phyloP scores from a whole-genome alignment of 2,329 filamentous ascomycete genomes.

The Pleurostoma richardsiae region DNA sequence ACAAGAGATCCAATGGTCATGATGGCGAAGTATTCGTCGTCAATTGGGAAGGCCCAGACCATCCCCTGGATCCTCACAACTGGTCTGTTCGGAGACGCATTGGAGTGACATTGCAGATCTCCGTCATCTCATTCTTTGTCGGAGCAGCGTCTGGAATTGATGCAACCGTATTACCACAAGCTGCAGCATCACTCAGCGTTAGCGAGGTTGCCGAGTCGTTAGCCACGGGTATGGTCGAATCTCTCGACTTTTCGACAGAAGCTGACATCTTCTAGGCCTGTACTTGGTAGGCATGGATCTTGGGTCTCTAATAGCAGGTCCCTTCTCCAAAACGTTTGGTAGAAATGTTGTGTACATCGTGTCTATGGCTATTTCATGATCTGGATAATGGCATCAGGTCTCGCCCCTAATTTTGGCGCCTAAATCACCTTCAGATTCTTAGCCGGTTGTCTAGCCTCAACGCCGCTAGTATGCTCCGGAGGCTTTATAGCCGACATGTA shows the following conservation, averaged over 20 bases:
- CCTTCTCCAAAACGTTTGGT: slow-evolving; percentile 31
- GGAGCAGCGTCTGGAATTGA: slow-evolving; percentile 48
- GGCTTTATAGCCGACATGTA: slow-evolving; percentile 36
- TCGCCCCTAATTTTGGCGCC: slow-evolving; percentile 34
- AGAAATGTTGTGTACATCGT: slow-evolving; percentile 32
- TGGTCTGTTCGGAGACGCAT: slow-evolving; percentile 25
- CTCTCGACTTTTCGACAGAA: too few species aligned
- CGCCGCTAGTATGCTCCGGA: slow-evolving; percentile 35
- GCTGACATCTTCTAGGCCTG: slow-evolving; percentile 2
- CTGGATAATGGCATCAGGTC: slow-evolving; percentile 35
- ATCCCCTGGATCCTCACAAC: slow-evolving; percentile 31
- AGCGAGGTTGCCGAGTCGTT: slow-evolving; percentile 43
- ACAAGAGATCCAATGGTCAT: slow-evolving; percentile 13
- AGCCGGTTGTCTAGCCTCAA: slow-evolving; percentile 37
- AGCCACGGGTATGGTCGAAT: slow-evolving; percentile 28
- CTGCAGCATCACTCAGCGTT: slow-evolving; percentile 38
- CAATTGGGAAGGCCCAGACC: slow-evolving; percentile 27
- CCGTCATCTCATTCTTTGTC: slow-evolving; percentile 43
- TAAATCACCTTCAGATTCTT: slow-evolving; percentile 42
- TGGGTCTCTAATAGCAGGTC: slow-evolving; percentile 27
- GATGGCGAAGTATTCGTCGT: slow-evolving; percentile 26
- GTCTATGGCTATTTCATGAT: slow-evolving; percentile 34
- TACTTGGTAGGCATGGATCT: slow-evolving; percentile 29
- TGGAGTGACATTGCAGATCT: slow-evolving; percentile 33
- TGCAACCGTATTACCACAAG: slow-evolving; percentile 38